Conservation (phyloP, 805 yeast genomes). For the Metschnikowia sp. region DNA sequence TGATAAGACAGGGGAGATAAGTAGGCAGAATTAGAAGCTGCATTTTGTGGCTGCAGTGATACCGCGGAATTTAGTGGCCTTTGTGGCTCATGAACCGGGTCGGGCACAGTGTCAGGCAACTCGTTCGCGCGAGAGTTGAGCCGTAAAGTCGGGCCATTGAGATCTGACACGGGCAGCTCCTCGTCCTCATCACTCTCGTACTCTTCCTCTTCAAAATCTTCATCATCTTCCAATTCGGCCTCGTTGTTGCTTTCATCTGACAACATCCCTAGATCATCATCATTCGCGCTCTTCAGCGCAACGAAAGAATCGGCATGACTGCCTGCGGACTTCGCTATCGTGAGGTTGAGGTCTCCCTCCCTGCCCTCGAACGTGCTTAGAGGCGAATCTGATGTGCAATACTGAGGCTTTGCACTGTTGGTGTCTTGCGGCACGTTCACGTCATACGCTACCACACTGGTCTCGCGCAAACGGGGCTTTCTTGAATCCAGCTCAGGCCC, state of each 20-base stretch:
- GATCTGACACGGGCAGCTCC: constrained; percentile 5
- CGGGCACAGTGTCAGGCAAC: not conserved
- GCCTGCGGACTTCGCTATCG: too few relatives aligned
- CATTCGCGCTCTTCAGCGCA: not conserved
- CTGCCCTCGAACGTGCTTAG: not conserved
- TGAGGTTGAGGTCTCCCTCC: not conserved
- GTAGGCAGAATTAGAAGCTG: not conserved
- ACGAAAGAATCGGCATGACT: not conserved
- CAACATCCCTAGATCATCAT: not conserved
- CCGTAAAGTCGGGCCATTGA: constrained; percentile 10
- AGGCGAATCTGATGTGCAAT: not conserved
- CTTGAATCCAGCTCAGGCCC: constrained; percentile 13
- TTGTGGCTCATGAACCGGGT: not conserved
- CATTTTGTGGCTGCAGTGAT: not conserved
- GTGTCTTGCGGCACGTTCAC: not conserved
- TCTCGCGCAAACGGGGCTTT: constrained; percentile 10
- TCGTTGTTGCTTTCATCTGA: not conserved
- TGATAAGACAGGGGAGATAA: constrained; percentile 3
- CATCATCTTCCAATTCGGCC: constrained; percentile 9
- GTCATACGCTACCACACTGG: constrained; percentile 12
- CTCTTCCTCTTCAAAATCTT: constrained; percentile 11
- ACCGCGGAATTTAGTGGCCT: not conserved
- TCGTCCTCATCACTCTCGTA: constrained; percentile 38
- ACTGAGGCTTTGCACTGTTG: not conserved
- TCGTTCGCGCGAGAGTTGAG: constrained; percentile 12